Conservation (phyloP, 2,329 filamentous ascomycete species). For the Ascochyta fabae region DNA sequence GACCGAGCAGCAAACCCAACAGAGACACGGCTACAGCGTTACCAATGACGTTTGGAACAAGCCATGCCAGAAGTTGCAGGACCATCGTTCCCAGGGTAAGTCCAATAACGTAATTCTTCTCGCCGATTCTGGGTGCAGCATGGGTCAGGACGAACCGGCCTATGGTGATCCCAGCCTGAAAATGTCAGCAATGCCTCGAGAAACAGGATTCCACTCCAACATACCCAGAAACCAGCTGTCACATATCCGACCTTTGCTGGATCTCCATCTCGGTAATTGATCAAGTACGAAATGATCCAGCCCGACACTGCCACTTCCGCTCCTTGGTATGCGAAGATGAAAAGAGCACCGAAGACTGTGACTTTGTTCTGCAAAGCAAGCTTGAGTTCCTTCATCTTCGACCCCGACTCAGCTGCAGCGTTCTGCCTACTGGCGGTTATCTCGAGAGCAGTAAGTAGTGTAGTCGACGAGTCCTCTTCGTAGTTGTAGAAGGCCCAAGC, state of each 20-base stretch:
- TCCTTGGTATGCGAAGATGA: slow-evolving; percentile 87
- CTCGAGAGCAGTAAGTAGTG: slow-evolving; percentile 54
- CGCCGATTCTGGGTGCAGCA: slow-evolving; percentile 70
- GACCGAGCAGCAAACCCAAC: slow-evolving; percentile 77
- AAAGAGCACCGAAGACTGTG: slow-evolving; percentile 76
- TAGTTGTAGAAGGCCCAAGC: slow-evolving; percentile 74
- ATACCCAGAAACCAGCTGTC: slow-evolving; percentile 69
- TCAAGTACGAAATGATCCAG: slow-evolving; percentile 87
- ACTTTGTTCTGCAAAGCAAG: slow-evolving; percentile 60
- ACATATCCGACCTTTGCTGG: slow-evolving; percentile 79
- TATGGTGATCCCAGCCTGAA: slow-evolving; percentile 74
- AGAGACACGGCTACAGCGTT: slow-evolving; percentile 60
- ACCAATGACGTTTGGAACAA: slow-evolving; percentile 71
- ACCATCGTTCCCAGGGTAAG: slow-evolving; percentile 66
- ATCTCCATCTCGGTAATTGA: slow-evolving; percentile 72
- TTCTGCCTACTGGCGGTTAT: slow-evolving; percentile 51
- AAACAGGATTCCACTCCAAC: neutral
- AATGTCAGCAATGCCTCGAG: neutral
- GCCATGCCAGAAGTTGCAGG: slow-evolving; percentile 81
- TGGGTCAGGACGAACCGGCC: slow-evolving; percentile 75
- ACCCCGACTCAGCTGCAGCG: slow-evolving; percentile 46
- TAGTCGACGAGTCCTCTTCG: slow-evolving; percentile 64
- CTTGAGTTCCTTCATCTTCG: slow-evolving; percentile 57
- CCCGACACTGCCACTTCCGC: slow-evolving; percentile 84
- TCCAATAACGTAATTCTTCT: slow-evolving; percentile 71